These are phyloP conservation scores for Diversispora epigaea DNA, from an alignment of 192 early-diverging fungal genomes.

Conservation along the genomic window DNA sequence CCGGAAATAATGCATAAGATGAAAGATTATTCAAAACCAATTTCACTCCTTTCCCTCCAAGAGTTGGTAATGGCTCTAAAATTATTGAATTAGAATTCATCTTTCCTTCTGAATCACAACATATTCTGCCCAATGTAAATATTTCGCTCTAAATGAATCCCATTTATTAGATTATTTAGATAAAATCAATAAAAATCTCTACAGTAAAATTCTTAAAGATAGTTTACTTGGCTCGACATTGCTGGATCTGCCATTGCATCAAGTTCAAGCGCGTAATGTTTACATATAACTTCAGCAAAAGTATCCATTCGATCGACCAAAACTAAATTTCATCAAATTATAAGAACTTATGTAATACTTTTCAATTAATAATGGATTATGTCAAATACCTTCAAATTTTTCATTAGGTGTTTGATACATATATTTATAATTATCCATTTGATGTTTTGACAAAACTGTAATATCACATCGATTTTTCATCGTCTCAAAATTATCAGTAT, in stretches of 20 bases:
- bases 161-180: slow-evolving; percentile 43
- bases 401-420: slow-evolving; percentile 70
- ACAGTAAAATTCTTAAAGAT: background rate
- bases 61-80: slow-evolving; percentile 75
- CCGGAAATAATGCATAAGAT: slow-evolving; percentile 82
- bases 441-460: slow-evolving; percentile 30
- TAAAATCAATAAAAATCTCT: slow-evolving; percentile 29
- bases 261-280: background rate
- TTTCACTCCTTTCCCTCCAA: slow-evolving; percentile 72
- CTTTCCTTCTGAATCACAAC: slow-evolving; percentile 66
- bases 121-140: slow-evolving; percentile 76
- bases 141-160: slow-evolving; percentile 61
- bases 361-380: background rate
- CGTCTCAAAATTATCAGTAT: too few relatives aligned
- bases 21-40: slow-evolving; percentile 61
- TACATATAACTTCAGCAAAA: background rate
- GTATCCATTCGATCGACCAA: background rate
- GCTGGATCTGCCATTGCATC: background rate
- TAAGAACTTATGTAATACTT: background rate
- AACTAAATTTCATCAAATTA: background rate
- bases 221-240: background rate
- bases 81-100: slow-evolving; percentile 71
- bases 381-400: slow-evolving; percentile 46
- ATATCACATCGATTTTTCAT: too few relatives aligned
- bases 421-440: slow-evolving; percentile 61